Conservation (phyloP, 305 asterid genomes). For the Fraxinus platypoda region DNA sequence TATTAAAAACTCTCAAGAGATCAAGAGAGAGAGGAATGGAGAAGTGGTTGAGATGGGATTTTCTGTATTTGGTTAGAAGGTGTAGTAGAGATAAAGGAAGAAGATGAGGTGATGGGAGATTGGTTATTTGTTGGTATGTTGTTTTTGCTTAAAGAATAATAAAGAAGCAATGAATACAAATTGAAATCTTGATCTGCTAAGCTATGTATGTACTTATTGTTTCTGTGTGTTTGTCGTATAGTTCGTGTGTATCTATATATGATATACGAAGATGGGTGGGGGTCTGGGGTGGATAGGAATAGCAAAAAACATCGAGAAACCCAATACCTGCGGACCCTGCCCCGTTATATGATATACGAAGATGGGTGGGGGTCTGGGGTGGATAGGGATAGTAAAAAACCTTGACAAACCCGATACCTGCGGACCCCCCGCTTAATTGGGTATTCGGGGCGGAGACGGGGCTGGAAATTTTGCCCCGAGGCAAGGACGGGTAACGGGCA, state of each 20-base stretch:
- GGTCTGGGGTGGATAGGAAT: background rate
- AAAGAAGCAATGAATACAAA: constrained; percentile 11
- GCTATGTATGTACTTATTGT: background rate
- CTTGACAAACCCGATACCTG: too few species aligned
- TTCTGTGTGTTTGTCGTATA: background rate
- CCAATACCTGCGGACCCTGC: too few species aligned
- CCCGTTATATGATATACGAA: too few species aligned
- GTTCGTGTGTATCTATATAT: background rate
- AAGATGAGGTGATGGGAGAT: constrained; percentile 24
- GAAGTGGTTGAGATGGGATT: constrained; percentile 40
- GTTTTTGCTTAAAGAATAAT: constrained; percentile 46
- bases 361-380: too few species aligned
- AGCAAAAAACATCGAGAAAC: too few species aligned
- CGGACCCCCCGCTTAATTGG: too few species aligned
- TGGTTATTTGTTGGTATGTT: constrained; percentile 41
- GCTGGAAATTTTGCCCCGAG: too few species aligned
- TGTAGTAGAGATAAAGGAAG: constrained; percentile 47
- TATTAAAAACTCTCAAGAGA: constrained; percentile 25
- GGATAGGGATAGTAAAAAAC: too few species aligned
- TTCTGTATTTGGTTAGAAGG: constrained; percentile 46
- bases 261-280: background rate
- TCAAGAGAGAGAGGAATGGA: constrained; percentile 11
- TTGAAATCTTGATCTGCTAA: constrained; percentile 4
- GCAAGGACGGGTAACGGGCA: too few species aligned
- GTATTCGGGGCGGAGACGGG: too few species aligned